Conservation (phyloP, 2,329 filamentous ascomycete species). For the Pseudocercospora fijiensis region DNA sequence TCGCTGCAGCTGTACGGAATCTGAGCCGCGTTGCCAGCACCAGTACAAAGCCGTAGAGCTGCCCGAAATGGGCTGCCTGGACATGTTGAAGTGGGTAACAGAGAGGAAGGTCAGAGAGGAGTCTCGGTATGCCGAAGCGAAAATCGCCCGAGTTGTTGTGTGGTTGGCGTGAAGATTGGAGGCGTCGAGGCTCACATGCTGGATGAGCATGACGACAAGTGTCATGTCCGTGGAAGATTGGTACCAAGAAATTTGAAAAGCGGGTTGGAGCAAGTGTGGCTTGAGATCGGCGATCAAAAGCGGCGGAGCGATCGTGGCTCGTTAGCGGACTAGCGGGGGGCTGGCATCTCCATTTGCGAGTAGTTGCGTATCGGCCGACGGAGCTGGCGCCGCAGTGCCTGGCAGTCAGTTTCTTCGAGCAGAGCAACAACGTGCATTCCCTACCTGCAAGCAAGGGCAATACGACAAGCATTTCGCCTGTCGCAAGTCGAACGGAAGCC, state of each 20-base stretch:
- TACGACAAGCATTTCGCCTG: neutral
- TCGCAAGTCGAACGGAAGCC: neutral
- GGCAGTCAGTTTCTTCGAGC: neutral
- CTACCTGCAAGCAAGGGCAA: constrained; percentile 4
- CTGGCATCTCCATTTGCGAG: constrained; percentile 6
- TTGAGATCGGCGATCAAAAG: neutral
- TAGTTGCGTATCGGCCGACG: neutral
- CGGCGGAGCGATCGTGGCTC: neutral
- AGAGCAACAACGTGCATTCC: neutral
- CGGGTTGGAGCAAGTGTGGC: neutral
- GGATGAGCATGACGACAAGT: neutral
- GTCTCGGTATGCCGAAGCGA: neutral
- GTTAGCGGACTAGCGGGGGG: neutral
- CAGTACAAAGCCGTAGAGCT: neutral
- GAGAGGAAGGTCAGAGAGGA: neutral
- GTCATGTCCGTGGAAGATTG: neutral
- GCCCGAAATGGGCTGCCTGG: neutral
- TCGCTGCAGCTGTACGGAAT: neutral
- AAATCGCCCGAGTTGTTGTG: neutral
- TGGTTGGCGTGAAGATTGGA: neutral
- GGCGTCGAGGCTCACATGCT: too few relatives aligned
- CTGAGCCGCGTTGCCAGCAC: neutral
- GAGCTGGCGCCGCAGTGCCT: neutral
- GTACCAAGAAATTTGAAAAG: neutral
- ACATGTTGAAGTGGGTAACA: neutral